A percentile compares a stretch with the other conserved stretches of the same genome.
These are phyloP conservation scores for Tritrichomonas musculus DNA, from an alignment of 208 protist species.

Conservation along the genomic window DNA sequence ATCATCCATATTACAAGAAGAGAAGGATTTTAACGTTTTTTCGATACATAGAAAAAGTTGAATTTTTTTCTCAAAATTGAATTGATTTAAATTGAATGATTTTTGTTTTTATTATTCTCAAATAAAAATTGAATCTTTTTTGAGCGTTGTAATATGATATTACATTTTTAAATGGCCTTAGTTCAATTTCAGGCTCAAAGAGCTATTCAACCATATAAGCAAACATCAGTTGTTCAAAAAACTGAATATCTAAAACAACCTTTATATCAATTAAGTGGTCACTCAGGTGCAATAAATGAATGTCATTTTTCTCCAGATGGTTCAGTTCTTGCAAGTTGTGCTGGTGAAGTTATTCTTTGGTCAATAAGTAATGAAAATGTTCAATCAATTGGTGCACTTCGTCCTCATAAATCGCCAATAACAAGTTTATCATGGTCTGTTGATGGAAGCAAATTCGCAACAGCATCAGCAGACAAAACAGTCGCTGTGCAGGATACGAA, in stretches of 20 bases:
- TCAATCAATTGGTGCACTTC: not conserved
- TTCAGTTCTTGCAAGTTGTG: not conserved
- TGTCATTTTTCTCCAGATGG: constrained; percentile 25
- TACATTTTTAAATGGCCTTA: not conserved
- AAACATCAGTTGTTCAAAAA: not conserved
- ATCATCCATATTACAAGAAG: too few relatives aligned
- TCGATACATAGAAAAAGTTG: too few relatives aligned
- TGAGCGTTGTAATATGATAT: too few relatives aligned
- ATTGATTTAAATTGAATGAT: too few relatives aligned
- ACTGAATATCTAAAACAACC: not conserved
- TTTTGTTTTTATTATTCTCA: too few relatives aligned
- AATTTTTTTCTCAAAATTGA: too few relatives aligned
- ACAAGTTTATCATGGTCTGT: constrained; percentile 16
- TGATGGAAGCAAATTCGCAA: not conserved
- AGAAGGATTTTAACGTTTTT: too few relatives aligned
- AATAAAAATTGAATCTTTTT: too few relatives aligned
- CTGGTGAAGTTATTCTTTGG: constrained; percentile 1
- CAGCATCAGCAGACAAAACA: not conserved
- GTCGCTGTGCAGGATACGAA: not conserved
- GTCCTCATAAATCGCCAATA: not conserved
- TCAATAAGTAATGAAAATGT: not conserved
- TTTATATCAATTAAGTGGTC: not conserved
- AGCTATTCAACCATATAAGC: not conserved
- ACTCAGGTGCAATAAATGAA: not conserved
- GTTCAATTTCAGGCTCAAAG: not conserved